Conservation (phyloP, 2,329 filamentous ascomycete species). For the Cordyceps cateniannulata region DNA sequence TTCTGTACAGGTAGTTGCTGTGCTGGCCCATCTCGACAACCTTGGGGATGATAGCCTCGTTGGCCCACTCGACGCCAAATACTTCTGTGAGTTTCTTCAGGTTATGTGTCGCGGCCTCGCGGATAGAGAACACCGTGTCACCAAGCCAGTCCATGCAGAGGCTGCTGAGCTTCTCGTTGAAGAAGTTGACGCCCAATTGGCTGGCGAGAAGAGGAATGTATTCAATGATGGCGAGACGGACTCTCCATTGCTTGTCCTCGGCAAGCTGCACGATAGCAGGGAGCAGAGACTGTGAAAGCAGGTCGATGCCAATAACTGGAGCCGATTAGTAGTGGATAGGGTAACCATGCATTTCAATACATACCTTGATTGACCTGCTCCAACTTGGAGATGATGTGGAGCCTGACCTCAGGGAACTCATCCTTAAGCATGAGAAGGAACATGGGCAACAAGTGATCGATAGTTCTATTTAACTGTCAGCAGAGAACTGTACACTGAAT, state of each 20-base stretch:
- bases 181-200: conserved; percentile 94
- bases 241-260: conserved; percentile 99
- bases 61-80: conserved; percentile 96
- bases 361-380: conserved; percentile 93
- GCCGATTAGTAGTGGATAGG: background rate
- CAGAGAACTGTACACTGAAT: background rate
- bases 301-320: conserved; percentile 91
- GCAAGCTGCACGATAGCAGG: conserved; percentile 96
- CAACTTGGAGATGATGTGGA: conserved; percentile 99
- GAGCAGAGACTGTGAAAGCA: conserved; percentile 91
- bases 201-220: conserved; percentile 95
- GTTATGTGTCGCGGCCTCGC: conserved; percentile 95
- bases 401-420: conserved; percentile 93
- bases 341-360: conserved; percentile 16
- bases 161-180: conserved; percentile 91
- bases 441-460: conserved; percentile 94
- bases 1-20: conserved; percentile 97
- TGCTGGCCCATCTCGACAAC: conserved; percentile 98
- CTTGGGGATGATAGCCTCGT: conserved; percentile 94
- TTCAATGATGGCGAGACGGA: conserved; percentile 96
- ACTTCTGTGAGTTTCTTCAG: conserved; percentile 98
- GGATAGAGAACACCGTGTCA: conserved; percentile 97
- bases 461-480: conserved; percentile 58
- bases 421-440: conserved; percentile 99
- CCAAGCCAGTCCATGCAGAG: conserved; percentile 98